A percentile compares a stretch with the other conserved stretches of the same genome.
Conservation (phyloP, 2,329 filamentous ascomycete species). For the Curvularia sp. region DNA sequence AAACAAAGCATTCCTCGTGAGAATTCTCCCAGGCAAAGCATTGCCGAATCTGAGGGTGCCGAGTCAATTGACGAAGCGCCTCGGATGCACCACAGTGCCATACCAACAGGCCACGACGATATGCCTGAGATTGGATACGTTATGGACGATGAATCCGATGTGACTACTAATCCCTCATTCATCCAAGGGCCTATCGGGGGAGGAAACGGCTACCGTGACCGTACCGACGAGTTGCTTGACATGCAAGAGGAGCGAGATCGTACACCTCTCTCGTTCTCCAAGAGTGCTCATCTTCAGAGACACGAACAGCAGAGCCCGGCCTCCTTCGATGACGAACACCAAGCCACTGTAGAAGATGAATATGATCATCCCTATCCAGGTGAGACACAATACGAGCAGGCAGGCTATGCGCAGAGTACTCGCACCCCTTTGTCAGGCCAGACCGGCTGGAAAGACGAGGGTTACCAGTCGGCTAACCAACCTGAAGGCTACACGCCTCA, state of each 20-base stretch:
- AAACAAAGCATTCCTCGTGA: conserved; percentile 60
- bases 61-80: conserved; percentile 44
- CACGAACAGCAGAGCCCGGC: conserved; percentile 38
- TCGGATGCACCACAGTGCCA: conserved; percentile 72
- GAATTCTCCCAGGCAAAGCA: conserved; percentile 63
- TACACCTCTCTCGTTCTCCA: conserved; percentile 42
- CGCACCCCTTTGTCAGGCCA: conserved; percentile 54
- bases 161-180: conserved; percentile 84
- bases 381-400: conserved; percentile 47
- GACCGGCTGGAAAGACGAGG: conserved; percentile 75
- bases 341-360: conserved; percentile 51
- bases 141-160: conserved; percentile 66
- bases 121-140: conserved; percentile 80
- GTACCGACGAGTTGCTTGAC: conserved; percentile 46
- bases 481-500: conserved; percentile 59
- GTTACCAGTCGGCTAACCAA: conserved; percentile 82
- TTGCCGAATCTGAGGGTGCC: conserved; percentile 55
- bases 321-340: conserved; percentile 40
- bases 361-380: conserved; percentile 43
- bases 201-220: conserved; percentile 53
- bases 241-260: conserved; percentile 47
- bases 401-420: conserved; percentile 41
- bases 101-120: conserved; percentile 69
- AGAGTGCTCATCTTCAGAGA: conserved; percentile 53
- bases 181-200: conserved; percentile 76